phyloP scores from a whole-genome alignment of 2,329 filamentous ascomycete genomes.

The Clarireedia sp. region DNA sequence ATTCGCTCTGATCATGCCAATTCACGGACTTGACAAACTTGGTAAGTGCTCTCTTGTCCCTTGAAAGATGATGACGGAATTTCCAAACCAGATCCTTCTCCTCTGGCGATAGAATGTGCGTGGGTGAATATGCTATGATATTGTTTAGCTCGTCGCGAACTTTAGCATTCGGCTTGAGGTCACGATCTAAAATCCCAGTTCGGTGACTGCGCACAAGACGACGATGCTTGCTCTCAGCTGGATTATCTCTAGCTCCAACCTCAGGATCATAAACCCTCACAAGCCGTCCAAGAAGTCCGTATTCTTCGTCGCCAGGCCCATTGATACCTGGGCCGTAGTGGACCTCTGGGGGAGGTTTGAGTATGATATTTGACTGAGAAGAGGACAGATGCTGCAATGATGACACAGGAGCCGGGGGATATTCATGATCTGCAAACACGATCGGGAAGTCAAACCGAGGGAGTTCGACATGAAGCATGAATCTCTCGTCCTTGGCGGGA shows the following conservation, averaged over 20 bases:
- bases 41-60: conserved; percentile 85
- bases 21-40: conserved; percentile 98
- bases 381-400: conserved; percentile 57
- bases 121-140: conserved; percentile 88
- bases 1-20: conserved; percentile 80
- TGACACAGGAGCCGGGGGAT: conserved; percentile 76
- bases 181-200: conserved; percentile 88
- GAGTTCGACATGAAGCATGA: conserved; percentile 82
- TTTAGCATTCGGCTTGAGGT: conserved; percentile 92
- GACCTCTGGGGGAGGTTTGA: conserved; percentile 80
- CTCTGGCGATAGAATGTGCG: conserved; percentile 76
- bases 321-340: conserved; percentile 87
- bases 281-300: conserved; percentile 49
- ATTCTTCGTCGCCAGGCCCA: conserved; percentile 46
- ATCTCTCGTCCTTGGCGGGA: conserved; percentile 46
- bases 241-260: conserved; percentile 81
- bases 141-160: conserved; percentile 87
- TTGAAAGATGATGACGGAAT: conserved; percentile 87
- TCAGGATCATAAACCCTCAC: conserved; percentile 91
- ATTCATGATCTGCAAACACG: conserved; percentile 91
- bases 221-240: conserved; percentile 89
- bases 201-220: conserved; percentile 81
- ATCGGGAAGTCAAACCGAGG: conserved; percentile 93
- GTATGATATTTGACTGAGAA: conserved; percentile 59
- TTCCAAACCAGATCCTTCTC: conserved; percentile 98